Base-by-base conservation (phyloP, 176 grass and related monocot genomes). In the Calamus simplicifolius region DNA sequence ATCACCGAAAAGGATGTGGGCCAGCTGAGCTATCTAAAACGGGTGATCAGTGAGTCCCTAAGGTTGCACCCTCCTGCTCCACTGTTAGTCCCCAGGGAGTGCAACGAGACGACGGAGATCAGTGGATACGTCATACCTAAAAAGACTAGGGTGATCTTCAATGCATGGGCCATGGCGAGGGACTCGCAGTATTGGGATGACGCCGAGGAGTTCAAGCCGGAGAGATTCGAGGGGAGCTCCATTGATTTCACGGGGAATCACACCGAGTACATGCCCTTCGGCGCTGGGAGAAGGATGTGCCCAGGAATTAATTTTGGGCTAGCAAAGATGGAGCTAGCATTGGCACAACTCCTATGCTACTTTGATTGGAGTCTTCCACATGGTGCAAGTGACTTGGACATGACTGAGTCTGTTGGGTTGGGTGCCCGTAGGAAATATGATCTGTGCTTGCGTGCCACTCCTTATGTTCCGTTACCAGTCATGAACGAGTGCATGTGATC, bases 31-130 rank as follows among this genome's bases (percentile, higher is more conserved):
- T 89, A 85, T 55, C 62, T 89, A 29, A 60, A 79, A 52, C 79
- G 79, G 17, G 87, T 90, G 0, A 82, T 90, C 31, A 58, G 74
- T 2, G 87, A 90, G 72, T 68, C 82, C 8, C 48, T 90, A 60
- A 79, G 87, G 61, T 64, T 90, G 4, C 87, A 90, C 43, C 0
- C 51, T 4, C 79, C 87, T 0, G 1, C 76, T 31, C 87, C 87
- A 0, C 75, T 90, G 3, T 74, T 86, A n/a, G 55, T 80, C 4
- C 87, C 87, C 1, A 74, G 87, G 0, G 63, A 76, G 60, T 79
- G 43, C 7, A 51, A 16, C 50, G 64, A 70, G 49, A 48, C 69
- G 3, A 59, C 82, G 29, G 53, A 16, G 1, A 68, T 86, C 52
- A 52, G 73, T 0, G 82, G 87, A 1, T 82, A 90, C 57, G 77